Conservation (phyloP, 2,329 filamentous ascomycete species). For the Ascochyta fabae region DNA sequence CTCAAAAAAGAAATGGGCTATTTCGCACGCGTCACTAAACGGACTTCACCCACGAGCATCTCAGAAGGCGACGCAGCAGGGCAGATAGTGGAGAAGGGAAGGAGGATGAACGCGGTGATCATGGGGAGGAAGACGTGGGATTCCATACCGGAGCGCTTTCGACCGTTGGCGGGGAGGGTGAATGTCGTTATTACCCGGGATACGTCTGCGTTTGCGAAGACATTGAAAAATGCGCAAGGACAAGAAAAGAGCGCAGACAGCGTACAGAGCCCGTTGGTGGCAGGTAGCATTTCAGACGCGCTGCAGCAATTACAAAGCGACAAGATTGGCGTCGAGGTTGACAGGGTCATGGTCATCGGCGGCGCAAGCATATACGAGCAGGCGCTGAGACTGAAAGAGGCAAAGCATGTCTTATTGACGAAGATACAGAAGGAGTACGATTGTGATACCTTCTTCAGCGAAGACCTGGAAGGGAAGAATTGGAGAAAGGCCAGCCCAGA, state of each 20-base stretch:
- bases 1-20: constrained; percentile 93
- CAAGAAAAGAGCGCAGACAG: not conserved
- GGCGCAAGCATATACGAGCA: constrained; percentile 84
- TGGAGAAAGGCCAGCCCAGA: constrained; percentile 64
- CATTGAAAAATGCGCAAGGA: constrained; percentile 21
- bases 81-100: not conserved
- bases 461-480: constrained; percentile 58
- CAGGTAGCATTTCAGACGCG: constrained; percentile 58
- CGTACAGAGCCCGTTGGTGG: constrained; percentile 58
- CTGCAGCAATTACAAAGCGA: constrained; percentile 58
- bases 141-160: constrained; percentile 78
- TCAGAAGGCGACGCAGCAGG: constrained; percentile 10
- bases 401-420: constrained; percentile 72
- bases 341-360: constrained; percentile 80
- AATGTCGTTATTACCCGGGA: constrained; percentile 79
- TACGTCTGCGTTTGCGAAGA: constrained; percentile 5
- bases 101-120: constrained; percentile 70
- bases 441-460: constrained; percentile 76
- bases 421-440: constrained; percentile 72
- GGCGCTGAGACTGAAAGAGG: constrained; percentile 66
- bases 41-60: constrained; percentile 51
- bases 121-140: constrained; percentile 99
- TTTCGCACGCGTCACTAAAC: constrained; percentile 88
- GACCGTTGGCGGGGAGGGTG: constrained; percentile 78
- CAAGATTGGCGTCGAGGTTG: constrained; percentile 11